Evolutionary conservation across 2,329 filamentous ascomycete genomes (phyloP), one percentile per base, ranked within the genome.

Genomic region (Fonsecaea erecta): DNA sequence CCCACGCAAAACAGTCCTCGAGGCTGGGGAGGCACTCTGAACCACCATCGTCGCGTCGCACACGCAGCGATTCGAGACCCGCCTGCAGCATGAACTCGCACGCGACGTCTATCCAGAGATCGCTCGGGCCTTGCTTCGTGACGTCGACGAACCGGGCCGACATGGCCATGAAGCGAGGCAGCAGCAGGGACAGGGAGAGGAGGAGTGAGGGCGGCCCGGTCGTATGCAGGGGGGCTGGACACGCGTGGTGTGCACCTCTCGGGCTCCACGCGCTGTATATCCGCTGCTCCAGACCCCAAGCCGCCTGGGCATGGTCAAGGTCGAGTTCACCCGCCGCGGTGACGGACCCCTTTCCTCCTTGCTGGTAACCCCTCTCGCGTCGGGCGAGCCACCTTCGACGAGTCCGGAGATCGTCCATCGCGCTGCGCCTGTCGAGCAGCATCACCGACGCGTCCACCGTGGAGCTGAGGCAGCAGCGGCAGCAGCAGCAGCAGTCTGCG

Each of bases 1-100:
- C 69, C 69, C 69, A 71, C 1, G 69, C 68, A 48, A 71, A 69
- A 55, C 69, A 70, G 28, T 68, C 62, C 32, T 69, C 62, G 12
- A 71, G 64, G 3, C 62, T 16, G 5, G 67, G 67, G 7, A 53
- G 40, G 51, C 30, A 24, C 52, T 32, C 34, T 57, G 14, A 9
- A 32, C 43, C 11, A 18, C 28, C 14, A 51, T 46, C 21, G 16
- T 43, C 26, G 53, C 62, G 37, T 11, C 51, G 51, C 21, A 55
- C 14, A 7, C 43, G 46, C 11, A 69, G 43, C 8, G 58, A 35
- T 37, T 71, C 65, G 12, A 71, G 18, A 37, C 67, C 60, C 5
- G 70, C 59, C 37, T 69, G 70, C 4, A 70, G 54, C 64, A 71
- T 70, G 28, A 72, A 64, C 46, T 71, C 60, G 30, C 59, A 54